phyloP scores from a whole-genome alignment of 495 filamentous ascomycete genomes.

The Aspergillus funiculosus region DNA sequence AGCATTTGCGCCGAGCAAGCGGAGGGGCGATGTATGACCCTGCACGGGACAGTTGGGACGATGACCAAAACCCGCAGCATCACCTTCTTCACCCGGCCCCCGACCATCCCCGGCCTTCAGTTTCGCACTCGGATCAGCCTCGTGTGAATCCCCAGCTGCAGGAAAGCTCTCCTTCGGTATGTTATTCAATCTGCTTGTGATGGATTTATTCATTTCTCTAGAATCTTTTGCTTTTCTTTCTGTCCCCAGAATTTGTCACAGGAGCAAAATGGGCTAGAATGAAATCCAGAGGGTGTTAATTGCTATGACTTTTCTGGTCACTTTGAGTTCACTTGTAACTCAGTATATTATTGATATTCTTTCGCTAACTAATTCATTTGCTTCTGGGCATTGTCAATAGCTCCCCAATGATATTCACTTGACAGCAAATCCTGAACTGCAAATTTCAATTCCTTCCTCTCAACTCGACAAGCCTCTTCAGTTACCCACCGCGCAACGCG shows the following conservation, averaged over 20 bases:
- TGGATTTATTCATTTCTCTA: neutral
- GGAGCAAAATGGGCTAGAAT: neutral
- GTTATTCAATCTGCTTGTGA: neutral
- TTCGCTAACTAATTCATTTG: conserved; percentile 1
- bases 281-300: neutral
- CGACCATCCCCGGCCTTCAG: neutral
- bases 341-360: neutral
- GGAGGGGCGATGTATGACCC: conserved; percentile 37
- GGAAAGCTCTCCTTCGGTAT: conserved; percentile 10
- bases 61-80: no score
- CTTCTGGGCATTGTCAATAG: conserved; percentile 2
- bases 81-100: neutral
- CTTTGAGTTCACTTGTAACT: neutral
- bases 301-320: neutral
- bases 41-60: conserved; percentile 35
- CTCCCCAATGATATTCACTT: conserved; percentile 6
- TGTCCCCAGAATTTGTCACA: neutral
- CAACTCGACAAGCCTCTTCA: conserved; percentile 1
- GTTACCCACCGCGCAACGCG: neutral
- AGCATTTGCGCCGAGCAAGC: conserved; percentile 5
- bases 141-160: neutral
- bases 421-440: neutral
- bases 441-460: conserved; percentile 1
- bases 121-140: neutral
- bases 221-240: neutral